These are phyloP conservation scores for Sequoia sempervirens DNA, from an alignment of 75 land plant species.

Conservation along the genomic window DNA sequence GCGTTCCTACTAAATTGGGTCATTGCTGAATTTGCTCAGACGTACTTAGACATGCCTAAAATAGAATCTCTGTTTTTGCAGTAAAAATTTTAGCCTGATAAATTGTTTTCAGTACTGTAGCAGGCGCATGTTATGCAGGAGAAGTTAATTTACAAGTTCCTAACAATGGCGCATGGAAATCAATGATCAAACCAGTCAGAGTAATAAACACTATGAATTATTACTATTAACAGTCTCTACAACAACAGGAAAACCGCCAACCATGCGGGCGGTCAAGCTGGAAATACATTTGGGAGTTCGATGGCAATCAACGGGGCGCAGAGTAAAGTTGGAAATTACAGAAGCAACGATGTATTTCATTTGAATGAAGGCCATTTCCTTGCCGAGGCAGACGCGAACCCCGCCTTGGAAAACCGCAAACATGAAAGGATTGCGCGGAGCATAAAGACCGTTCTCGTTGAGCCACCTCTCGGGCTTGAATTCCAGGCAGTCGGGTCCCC, in stretches of 20 bases:
- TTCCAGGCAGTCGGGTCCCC: constrained; percentile 26
- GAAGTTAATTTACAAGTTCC: too few species aligned
- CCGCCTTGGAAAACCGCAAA: constrained; percentile 39
- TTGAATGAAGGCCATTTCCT: constrained; percentile 35
- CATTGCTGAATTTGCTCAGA: too few species aligned
- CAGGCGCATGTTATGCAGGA: too few species aligned
- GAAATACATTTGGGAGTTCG: neutral
- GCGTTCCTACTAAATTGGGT: too few species aligned
- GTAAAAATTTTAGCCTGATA: too few species aligned
- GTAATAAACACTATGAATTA: too few species aligned
- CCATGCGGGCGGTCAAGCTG: neutral
- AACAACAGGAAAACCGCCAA: constrained; percentile 10
- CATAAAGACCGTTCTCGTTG: constrained; percentile 13
- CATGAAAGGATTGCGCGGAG: constrained; percentile 26
- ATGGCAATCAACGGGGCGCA: neutral
- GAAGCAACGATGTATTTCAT: constrained; percentile 35
- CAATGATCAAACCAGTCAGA: too few species aligned
- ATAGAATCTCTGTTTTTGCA: too few species aligned
- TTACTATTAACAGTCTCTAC: neutral
- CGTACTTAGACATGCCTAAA: too few species aligned
- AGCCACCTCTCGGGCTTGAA: constrained; percentile 51
- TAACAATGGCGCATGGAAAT: too few species aligned
- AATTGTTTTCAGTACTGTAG: too few species aligned
- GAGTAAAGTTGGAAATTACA: constrained; percentile 8
- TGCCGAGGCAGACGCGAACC: constrained; percentile 35